Base-by-base conservation (phyloP, 306 rosid species). In the Vigna radiata region DNA sequence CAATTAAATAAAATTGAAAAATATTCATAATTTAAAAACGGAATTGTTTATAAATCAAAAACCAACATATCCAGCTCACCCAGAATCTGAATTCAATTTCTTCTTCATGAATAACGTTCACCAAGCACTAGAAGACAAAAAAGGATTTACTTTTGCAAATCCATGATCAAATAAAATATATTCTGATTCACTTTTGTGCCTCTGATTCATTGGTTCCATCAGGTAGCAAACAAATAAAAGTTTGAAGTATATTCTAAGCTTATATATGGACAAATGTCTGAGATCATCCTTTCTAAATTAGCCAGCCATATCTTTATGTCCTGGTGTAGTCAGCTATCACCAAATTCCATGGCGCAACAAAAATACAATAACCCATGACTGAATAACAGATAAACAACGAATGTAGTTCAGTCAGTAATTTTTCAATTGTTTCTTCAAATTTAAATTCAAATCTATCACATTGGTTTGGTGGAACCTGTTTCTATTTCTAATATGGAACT, bases 101-200 rank as follows among this genome's bases (percentile, higher is more conserved):
- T 50, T 50, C 47, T 70, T 50, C 3, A 16, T 17, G 8, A 63
- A n/a, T 63, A n/a, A 62, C 48, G 36, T 56, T 68, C 33, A 25
- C 63, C 37, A 71, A 84, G 53, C 62, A 76, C 72, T 49, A 80
- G 39, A 67, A 66, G 80, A 84, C 77, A 66, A 68, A 44, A 19
- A 27, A 12, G 27, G 13, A 60, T 53, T 23, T 21, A 15, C 46
- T 65, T 14, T 75, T 48, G 5, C 48, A 54, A 64, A 56, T 64
- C 65, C 29, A 31, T 18, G 56, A 63, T 63, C 60, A 5, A 54
- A 59, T 29, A 29, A 29, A 29, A 29, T 29, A 29, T 29, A 27
- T 27, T 27, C 4, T 27, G 31, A 27, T 27, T 27, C 31, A 27
- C 31, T 27, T 27, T 27, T 27, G 31, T 27, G 31, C 31, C 31